These are phyloP conservation scores for Mortierella sp. DNA, from an alignment of 371 early-diverging fungal genomes.

Conservation along the genomic window DNA sequence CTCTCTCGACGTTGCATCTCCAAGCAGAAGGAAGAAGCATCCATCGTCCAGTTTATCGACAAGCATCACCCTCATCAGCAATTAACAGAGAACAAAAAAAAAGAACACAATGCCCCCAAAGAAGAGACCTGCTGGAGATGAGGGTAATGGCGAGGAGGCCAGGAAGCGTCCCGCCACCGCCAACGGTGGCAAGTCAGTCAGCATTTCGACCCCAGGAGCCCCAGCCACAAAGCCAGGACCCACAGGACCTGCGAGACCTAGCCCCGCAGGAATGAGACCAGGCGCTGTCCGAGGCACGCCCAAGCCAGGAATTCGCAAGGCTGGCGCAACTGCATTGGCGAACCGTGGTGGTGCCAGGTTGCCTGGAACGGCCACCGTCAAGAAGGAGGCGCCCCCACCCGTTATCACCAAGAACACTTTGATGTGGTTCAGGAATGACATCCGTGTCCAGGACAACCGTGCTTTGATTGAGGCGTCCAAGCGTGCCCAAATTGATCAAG, in stretches of 20 bases:
- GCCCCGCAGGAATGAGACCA: conserved; percentile 32
- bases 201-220: conserved; percentile 29
- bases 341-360: conserved; percentile 31
- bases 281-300: conserved; percentile 46
- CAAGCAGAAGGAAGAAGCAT: background rate
- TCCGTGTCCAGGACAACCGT: conserved; percentile 64
- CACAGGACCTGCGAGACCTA: conserved; percentile 18
- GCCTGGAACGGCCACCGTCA: conserved; percentile 13
- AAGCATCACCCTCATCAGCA: background rate
- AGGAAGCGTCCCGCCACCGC: conserved; percentile 32
- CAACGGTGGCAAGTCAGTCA: conserved; percentile 23
- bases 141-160: conserved; percentile 35
- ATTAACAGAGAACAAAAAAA: background rate
- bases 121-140: conserved; percentile 58
- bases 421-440: conserved; percentile 71
- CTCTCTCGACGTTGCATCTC: background rate
- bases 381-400: conserved; percentile 51
- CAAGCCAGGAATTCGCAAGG: conserved; percentile 53
- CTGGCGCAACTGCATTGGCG: conserved; percentile 40
- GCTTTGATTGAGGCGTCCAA: conserved; percentile 58
- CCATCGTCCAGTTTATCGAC: background rate
- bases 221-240: conserved; percentile 22
- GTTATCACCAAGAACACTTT: conserved; percentile 55
- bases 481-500: conserved; percentile 21
- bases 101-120: conserved; percentile 50